Evolutionary conservation across 257 asterid genomes (phyloP), one percentile per base, ranked within the genome.

Genomic region (Primulina eburnea): DNA sequence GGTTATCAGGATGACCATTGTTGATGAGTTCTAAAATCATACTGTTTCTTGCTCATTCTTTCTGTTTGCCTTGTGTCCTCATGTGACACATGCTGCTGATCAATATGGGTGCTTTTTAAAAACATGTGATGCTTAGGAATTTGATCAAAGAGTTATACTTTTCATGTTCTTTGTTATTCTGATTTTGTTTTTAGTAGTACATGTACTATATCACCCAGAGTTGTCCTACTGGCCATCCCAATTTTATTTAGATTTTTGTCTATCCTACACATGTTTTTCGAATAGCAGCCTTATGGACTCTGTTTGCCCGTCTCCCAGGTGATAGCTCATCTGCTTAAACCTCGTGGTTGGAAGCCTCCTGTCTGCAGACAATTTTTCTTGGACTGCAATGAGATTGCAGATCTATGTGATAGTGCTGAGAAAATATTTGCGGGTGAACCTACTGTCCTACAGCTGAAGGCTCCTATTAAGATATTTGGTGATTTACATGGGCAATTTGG

Each of bases 291-390:
- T 75, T 64, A 52, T 16, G 21, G 50, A 40, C 40, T 62, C 59
- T 72, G n/a, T n/a, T 40, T 75, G 64, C 65, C 37, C 35, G 52
- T 35, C 64, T 56, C 67, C 71, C 85, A 92, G 98, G 96, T 90
- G 79, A 84, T 92, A 71, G 89, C 90, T 67, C 92, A 92, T 81
- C 95, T 92, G 67, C 71, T 92, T 80, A 90, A 88, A 76, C 98
- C 98, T 80, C 97, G 97, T 74, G 98, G 99, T 56, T 94, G 99
- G 99, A 94, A 91, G 82, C 99, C 97, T 60, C 99, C 99, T 65
- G 97, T 94, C 71, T 85, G 84, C 24, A 87, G 99, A 34, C 96
- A 90, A 52, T 94, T 89, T 86, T 94, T 94, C 90, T 76, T 92
- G 90, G 98, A 92, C 68, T 92, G 97, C 81, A 87, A 90, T 79